phyloP scores from a whole-genome alignment of 2,329 filamentous ascomycete genomes.

The Colletotrichum phormii region DNA sequence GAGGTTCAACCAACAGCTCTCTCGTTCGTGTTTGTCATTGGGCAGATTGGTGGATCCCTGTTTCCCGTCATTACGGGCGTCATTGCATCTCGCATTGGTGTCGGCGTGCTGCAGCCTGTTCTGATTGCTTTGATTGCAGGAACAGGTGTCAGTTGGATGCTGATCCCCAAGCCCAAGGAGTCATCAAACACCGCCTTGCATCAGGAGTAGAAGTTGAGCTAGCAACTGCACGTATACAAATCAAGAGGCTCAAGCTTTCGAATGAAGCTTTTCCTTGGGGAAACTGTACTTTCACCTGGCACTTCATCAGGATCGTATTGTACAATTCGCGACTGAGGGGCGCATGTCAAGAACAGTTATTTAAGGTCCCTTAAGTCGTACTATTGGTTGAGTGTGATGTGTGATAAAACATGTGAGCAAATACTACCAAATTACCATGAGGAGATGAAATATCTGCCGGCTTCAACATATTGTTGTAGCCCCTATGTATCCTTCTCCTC shows the following conservation, averaged over 20 bases:
- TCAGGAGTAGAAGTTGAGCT: conserved; percentile 42
- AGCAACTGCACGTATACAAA: not conserved
- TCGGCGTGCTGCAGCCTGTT: conserved; percentile 63
- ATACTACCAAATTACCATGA: too few relatives aligned
- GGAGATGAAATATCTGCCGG: too few relatives aligned
- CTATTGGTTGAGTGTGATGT: too few relatives aligned
- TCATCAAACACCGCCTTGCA: conserved; percentile 46
- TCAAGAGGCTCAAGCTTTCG: not conserved
- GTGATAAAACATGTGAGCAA: too few relatives aligned
- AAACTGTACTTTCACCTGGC: not conserved
- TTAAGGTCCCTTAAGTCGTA: too few relatives aligned
- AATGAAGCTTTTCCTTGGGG: not conserved
- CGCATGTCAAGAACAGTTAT: too few relatives aligned
- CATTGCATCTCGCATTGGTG: conserved; percentile 57
- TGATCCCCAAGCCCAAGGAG: conserved; percentile 53
- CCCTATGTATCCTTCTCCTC: too few relatives aligned
- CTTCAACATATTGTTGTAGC: too few relatives aligned
- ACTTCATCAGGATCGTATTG: too few relatives aligned
- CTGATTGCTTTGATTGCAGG: conserved; percentile 59
- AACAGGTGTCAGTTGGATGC: conserved; percentile 59
- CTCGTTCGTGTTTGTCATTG: conserved; percentile 66
- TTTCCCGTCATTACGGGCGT: conserved; percentile 68
- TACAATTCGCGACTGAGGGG: too few relatives aligned
- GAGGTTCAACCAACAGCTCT: conserved; percentile 50
- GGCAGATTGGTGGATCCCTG: conserved; percentile 65